Evolutionary conservation across 2,329 filamentous ascomycete species (phyloP), one percentile per base, ranked within the genome.

Genomic region (Lachnellula subtilissima): DNA sequence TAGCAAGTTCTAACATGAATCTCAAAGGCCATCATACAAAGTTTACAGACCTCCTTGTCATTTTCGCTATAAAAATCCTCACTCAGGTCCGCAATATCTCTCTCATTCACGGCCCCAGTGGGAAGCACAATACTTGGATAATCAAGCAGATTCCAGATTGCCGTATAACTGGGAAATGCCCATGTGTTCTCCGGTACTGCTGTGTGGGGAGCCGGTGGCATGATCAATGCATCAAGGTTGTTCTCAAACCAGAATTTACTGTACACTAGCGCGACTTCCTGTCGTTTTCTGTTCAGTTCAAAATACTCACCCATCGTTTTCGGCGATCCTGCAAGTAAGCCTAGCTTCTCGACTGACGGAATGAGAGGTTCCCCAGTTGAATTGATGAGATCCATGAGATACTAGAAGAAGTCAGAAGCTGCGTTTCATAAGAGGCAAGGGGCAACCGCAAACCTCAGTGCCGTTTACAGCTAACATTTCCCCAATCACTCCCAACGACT

Each of bases 171-270:
- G 22, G 59, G 48, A 28, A 40, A 22, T 22, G 32, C 56, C 49
- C 54, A 83, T 0, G 70, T 73, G 64, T 83, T 80, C 63, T 82
- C 76, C 17, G 69, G 70, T 1, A 78, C 74, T 1, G 81, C 79
- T 0, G 78, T 81, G 14, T 70, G 74, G 58, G 78, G 76, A 5
- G 78, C 75, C 2, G 73, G 72, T 4, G 77, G 74, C 49, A 72
- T 73, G 8, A 84, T 51, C 0, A 83, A 66, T 0, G 74, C 76
- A 65, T 84, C 80, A 3, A 84, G 65, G 5, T 70, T 62, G 19
- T 78, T 64, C n/a, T 74, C 64, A 0, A 71, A 64, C 68, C 77
- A 75, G 0, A 73, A 37, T 25, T 70, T 69, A 12, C 76, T 72
- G 71, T 74, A 83, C 0, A 58, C 64, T 17, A 73, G 69, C 5